These are phyloP conservation scores for Aspergillus sp. DNA, from an alignment of 2,329 filamentous ascomycete genomes.

Conservation along the genomic window DNA sequence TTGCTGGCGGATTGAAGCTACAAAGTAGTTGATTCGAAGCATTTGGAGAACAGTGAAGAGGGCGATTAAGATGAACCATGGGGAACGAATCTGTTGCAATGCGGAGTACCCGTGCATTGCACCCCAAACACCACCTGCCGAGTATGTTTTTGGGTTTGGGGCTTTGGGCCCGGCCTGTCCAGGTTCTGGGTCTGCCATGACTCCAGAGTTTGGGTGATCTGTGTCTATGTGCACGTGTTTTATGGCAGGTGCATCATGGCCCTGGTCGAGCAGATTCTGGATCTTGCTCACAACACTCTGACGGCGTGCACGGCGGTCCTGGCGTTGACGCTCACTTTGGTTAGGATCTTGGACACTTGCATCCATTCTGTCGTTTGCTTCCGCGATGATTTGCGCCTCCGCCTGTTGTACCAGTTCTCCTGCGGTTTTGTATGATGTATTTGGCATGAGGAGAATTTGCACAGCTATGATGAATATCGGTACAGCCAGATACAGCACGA, in stretches of 20 bases:
- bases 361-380: slow-evolving; percentile 54
- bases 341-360: slow-evolving; percentile 47
- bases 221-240: neutral
- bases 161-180: slow-evolving; percentile 1
- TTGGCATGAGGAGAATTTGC: slow-evolving; percentile 69
- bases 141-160: neutral
- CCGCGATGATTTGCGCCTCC: slow-evolving; percentile 51
- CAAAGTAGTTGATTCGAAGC: slow-evolving; percentile 87
- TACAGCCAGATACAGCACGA: slow-evolving; percentile 66
- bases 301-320: slow-evolving; percentile 55
- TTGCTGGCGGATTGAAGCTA: slow-evolving; percentile 78
- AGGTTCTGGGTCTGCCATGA: slow-evolving; percentile 1
- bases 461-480: slow-evolving; percentile 61
- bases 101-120: slow-evolving; percentile 72
- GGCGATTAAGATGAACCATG: slow-evolving; percentile 81
- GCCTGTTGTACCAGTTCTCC: slow-evolving; percentile 75
- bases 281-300: slow-evolving; percentile 33
- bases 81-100: slow-evolving; percentile 66
- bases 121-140: slow-evolving; percentile 44
- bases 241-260: too few species aligned
- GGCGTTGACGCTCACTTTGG: slow-evolving; percentile 44
- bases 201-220: slow-evolving; percentile 1
- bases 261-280: too few species aligned
- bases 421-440: slow-evolving; percentile 75
- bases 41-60: slow-evolving; percentile 74